A percentile compares a stretch with the other conserved stretches of the same genome.
Evolutionary conservation across 495 filamentous ascomycete species (phyloP).

Genomic region (Aspergillus leporis): DNA sequence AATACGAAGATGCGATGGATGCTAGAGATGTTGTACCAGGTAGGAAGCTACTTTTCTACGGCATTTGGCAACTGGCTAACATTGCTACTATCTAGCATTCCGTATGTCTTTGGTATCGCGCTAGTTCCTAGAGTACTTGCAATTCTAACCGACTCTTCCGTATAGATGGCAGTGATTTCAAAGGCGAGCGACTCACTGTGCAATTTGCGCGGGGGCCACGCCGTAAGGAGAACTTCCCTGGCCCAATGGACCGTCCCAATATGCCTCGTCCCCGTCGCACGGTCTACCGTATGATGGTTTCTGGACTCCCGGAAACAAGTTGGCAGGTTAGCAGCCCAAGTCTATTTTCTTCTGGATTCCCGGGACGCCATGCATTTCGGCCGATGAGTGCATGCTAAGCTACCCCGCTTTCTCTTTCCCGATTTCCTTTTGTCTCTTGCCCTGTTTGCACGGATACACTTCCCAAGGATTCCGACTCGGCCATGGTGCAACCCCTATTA

Average conservation of each 20-base stretch:
- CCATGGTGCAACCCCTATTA: slow-evolving; percentile 1
- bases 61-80: slow-evolving; percentile 18
- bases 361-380: slow-evolving; percentile 28
- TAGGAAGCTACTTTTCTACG: slow-evolving; percentile 44
- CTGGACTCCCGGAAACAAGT: slow-evolving; percentile 98
- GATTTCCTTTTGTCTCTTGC: slow-evolving; percentile 22
- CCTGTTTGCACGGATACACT: slow-evolving; percentile 24
- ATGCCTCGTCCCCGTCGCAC: slow-evolving; percentile 93
- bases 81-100: slow-evolving; percentile 43
- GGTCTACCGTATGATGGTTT: slow-evolving; percentile 92
- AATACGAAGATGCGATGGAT: slow-evolving; percentile 97
- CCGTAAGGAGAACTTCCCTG: slow-evolving; percentile 74
- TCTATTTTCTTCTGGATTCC: slow-evolving; percentile 53
- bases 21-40: slow-evolving; percentile 96
- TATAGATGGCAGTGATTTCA: slow-evolving; percentile 94
- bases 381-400: slow-evolving; percentile 30
- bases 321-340: slow-evolving; percentile 95
- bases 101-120: slow-evolving; percentile 42
- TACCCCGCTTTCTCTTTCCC: slow-evolving; percentile 28
- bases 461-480: slow-evolving; percentile 20
- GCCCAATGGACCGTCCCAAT: slow-evolving; percentile 63
- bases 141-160: slow-evolving; percentile 23
- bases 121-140: slow-evolving; percentile 6
- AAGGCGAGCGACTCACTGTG: slow-evolving; percentile 93
- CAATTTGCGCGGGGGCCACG: slow-evolving; percentile 96